phyloP scores from a whole-genome alignment of 495 filamentous ascomycete species.

The Penicillium cataractarum region DNA sequence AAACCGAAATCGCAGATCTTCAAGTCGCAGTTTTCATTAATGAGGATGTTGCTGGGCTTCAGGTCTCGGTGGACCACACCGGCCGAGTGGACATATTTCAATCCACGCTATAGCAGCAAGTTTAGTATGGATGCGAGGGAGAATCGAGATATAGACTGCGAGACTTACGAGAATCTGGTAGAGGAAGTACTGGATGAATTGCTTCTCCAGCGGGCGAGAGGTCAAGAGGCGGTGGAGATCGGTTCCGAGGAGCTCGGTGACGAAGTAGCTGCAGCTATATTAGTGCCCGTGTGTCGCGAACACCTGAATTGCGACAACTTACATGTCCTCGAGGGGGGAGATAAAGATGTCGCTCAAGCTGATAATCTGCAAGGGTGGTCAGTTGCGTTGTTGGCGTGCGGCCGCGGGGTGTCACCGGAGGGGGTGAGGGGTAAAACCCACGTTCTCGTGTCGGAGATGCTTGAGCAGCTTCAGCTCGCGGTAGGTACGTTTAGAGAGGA shows the following conservation, averaged over 20 bases:
- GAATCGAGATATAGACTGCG: not conserved
- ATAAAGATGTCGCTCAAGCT: slow-evolving; percentile 99
- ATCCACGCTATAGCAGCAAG: slow-evolving; percentile 66
- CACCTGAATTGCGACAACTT: slow-evolving; percentile 38
- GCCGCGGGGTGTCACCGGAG: not conserved
- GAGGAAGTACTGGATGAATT: slow-evolving; percentile 99
- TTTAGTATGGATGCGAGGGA: slow-evolving; percentile 32
- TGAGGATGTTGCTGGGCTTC: slow-evolving; percentile 97
- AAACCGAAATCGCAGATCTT: slow-evolving; percentile 99
- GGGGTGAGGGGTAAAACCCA: slow-evolving; percentile 41
- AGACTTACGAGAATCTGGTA: slow-evolving; percentile 89
- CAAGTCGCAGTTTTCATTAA: slow-evolving; percentile 98
- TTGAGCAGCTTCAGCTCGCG: slow-evolving; percentile 96
- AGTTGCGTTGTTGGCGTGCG: slow-evolving; percentile 1
- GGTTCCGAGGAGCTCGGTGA: slow-evolving; percentile 95
- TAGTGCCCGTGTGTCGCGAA: slow-evolving; percentile 31
- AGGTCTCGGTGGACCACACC: slow-evolving; percentile 97
- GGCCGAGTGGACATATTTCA: slow-evolving; percentile 99
- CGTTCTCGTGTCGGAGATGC: slow-evolving; percentile 96
- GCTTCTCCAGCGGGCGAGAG: slow-evolving; percentile 94
- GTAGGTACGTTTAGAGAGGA: slow-evolving; percentile 95
- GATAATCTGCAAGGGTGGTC: slow-evolving; percentile 70
- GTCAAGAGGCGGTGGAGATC: slow-evolving; percentile 95
- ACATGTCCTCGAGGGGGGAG: slow-evolving; percentile 98
- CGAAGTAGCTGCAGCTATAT: slow-evolving; percentile 74